Evolutionary conservation across 179 eudicot species (phyloP).

Genomic region (Beta lomatogona): DNA sequence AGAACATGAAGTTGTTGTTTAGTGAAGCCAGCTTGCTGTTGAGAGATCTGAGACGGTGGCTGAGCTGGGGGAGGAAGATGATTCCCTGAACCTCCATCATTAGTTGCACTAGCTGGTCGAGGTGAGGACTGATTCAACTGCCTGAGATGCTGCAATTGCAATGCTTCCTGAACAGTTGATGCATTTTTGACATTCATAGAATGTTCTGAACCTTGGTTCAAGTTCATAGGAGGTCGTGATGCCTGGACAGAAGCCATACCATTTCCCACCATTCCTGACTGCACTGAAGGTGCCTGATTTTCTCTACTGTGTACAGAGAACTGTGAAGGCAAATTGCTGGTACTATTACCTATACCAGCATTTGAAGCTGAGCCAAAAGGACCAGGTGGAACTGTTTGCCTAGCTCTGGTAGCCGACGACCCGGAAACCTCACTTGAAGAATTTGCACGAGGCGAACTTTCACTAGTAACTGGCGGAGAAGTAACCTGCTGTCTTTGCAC

Average conservation of each 20-base stretch:
- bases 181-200: conserved; percentile 47
- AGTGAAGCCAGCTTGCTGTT: conserved; percentile 60
- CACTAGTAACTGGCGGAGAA: conserved; percentile 74
- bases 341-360: conserved; percentile 37
- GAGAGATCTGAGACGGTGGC: conserved; percentile 40
- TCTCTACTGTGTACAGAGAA: conserved; percentile 58
- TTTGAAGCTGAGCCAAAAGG: conserved; percentile 49
- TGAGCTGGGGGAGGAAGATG: conserved; percentile 57
- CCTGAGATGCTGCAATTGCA: conserved; percentile 63
- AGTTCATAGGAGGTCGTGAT: conserved; percentile 55
- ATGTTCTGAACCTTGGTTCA: conserved; percentile 73
- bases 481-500: conserved; percentile 71
- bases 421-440: conserved; percentile 82
- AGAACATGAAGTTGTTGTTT: conserved; percentile 94
- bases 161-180: conserved; percentile 50
- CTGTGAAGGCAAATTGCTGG: conserved; percentile 48
- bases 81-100: conserved; percentile 50
- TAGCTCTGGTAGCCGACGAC: conserved; percentile 65
- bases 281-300: conserved; percentile 58
- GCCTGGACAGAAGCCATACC: conserved; percentile 66
- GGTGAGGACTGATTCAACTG: conserved; percentile 66
- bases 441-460: conserved; percentile 79
- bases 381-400: conserved; percentile 58
- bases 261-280: conserved; percentile 43
- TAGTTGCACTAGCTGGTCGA: conserved; percentile 54